Conservation (phyloP, 805 yeast genomes). For the Pichia californica region DNA sequence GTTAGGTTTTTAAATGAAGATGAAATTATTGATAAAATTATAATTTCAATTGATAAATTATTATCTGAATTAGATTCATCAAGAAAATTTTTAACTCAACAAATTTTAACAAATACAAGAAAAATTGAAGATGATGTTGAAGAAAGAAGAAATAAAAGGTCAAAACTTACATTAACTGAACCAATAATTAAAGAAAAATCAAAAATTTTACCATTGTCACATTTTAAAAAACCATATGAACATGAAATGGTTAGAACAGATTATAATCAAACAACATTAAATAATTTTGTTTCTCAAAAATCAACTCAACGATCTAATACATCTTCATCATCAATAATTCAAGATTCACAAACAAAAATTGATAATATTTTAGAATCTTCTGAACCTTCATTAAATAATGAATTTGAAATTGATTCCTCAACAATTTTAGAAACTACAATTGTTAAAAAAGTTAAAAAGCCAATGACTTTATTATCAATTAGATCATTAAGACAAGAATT, state of each 20-base stretch:
- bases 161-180: conserved; percentile 1
- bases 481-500: conserved; percentile 47
- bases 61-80: conserved; percentile 58
- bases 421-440: conserved; percentile 3
- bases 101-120: conserved; percentile 35
- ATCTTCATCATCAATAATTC: too few species aligned
- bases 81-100: conserved; percentile 63
- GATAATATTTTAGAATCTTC: too few species aligned
- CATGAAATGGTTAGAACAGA: conserved; percentile 69
- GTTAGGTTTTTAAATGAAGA: conserved; percentile 82
- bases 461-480: conserved; percentile 24
- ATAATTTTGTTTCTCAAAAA: conserved; percentile 27
- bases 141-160: conserved; percentile 6
- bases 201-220: conserved; percentile 10
- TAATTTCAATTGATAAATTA: conserved; percentile 40
- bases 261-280: conserved; percentile 51
- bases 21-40: conserved; percentile 65
- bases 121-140: conserved; percentile 8
- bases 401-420: background rate
- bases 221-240: conserved; percentile 42
- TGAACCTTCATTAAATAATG: too few species aligned
- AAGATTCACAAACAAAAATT: too few species aligned
- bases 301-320: too few species aligned
- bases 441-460: conserved; percentile 4
- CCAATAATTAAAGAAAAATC: background rate